Percentiles rank a stretch among this genome's conserved stretches.
phyloP scores from a whole-genome alignment of 176 grass and related monocot genomes.

The Oropetium thomaeum region DNA sequence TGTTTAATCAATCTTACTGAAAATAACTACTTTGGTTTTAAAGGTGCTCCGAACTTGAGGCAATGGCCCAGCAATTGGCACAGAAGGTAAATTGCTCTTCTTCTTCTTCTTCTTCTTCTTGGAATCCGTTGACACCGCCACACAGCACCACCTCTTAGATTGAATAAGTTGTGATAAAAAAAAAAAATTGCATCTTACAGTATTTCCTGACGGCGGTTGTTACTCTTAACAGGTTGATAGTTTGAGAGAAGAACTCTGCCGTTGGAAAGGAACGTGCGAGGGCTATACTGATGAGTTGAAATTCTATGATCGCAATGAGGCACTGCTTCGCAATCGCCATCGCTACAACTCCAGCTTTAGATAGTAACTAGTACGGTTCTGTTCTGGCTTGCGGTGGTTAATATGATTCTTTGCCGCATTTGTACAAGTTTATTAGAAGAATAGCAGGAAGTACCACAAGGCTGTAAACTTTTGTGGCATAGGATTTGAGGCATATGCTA shows the following conservation, averaged over 20 bases:
- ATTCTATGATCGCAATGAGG: background rate
- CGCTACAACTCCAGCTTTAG: background rate
- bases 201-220: background rate
- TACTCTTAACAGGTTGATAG: conserved; percentile 6
- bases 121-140: background rate
- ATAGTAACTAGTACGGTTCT: background rate
- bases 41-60: conserved; percentile 35
- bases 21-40: conserved; percentile 12
- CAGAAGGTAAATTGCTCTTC: conserved; percentile 29
- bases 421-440: background rate
- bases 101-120: too few relatives aligned
- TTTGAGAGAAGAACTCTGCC: background rate
- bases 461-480: background rate
- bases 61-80: background rate
- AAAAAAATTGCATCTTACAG: background rate
- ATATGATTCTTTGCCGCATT: background rate
- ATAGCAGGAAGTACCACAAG: background rate
- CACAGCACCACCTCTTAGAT: background rate
- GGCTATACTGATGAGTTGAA: background rate
- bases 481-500: background rate
- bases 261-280: background rate
- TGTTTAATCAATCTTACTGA: conserved; percentile 1
- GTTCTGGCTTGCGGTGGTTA: background rate
- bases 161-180: background rate
- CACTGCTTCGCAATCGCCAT: background rate